These are phyloP conservation scores for Candida glucosophila DNA, from an alignment of 1,139 yeast species.

Conservation along the genomic window DNA sequence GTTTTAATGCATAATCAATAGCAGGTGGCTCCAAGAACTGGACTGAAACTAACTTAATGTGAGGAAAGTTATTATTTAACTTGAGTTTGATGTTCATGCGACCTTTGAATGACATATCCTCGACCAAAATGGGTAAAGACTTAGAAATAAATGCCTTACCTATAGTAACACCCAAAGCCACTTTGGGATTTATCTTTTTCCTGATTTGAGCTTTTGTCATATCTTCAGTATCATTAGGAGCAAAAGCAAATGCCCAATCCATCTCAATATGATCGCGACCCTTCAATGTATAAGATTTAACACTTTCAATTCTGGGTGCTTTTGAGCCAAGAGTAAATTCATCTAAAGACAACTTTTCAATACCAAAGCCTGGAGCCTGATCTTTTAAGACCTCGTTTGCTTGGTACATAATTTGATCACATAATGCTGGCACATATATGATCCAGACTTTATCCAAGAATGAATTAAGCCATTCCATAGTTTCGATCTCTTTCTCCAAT, in stretches of 20 bases:
- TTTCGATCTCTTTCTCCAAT: conserved; percentile 54
- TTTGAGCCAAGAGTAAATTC: conserved; percentile 75
- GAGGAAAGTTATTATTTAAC: conserved; percentile 61
- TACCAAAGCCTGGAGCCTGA: conserved; percentile 76
- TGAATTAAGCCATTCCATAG: conserved; percentile 74
- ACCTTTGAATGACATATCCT: conserved; percentile 70
- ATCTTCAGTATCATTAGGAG: conserved; percentile 74
- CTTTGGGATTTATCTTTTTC: conserved; percentile 68
- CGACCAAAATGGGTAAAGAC: conserved; percentile 66
- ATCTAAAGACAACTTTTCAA: conserved; percentile 61
- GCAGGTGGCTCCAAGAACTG: conserved; percentile 71
- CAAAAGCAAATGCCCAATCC: conserved; percentile 77
- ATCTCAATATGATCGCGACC: conserved; percentile 67
- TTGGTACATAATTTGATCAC: conserved; percentile 63
- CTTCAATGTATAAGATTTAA: conserved; percentile 61
- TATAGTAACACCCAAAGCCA: conserved; percentile 67
- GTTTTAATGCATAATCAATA: conserved; percentile 71
- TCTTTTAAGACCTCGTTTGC: conserved; percentile 61
- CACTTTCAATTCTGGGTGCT: conserved; percentile 65
- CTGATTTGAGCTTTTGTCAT: conserved; percentile 70
- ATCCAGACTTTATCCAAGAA: conserved; percentile 78
- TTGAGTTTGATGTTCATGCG: conserved; percentile 59
- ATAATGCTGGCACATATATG: conserved; percentile 75
- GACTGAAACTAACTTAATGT: conserved; percentile 60
- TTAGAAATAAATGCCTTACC: conserved; percentile 75